A percentile compares a stretch with the other conserved stretches of the same genome.
Evolutionary conservation across 2,329 filamentous ascomycete species (phyloP).

Genomic region (Cryphonectria japonica): DNA sequence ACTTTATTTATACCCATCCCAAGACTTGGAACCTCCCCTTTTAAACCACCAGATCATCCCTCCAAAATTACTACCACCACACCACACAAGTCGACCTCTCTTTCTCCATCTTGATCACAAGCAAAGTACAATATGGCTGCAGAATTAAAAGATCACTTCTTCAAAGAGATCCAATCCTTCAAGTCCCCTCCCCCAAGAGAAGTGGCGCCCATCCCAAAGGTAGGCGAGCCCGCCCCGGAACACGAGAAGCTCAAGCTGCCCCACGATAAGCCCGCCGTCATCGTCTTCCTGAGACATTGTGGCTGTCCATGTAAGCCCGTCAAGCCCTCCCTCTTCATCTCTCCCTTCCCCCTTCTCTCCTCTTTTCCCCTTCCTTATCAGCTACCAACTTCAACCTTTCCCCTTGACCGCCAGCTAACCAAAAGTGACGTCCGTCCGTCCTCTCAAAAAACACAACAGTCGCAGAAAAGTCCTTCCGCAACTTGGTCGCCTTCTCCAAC

Average conservation of each 20-base stretch:
- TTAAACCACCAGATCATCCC: not conserved
- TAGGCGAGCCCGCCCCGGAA: conserved; percentile 60
- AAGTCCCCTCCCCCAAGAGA: conserved; percentile 40
- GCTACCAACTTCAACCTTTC: too few species aligned
- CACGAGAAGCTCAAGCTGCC: conserved; percentile 55
- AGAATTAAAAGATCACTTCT: conserved; percentile 21
- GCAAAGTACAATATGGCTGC: conserved; percentile 6
- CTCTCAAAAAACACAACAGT: conserved; percentile 47
- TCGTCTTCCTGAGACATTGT: conserved; percentile 73
- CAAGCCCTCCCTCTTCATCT: not conserved
- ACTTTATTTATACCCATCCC: too few species aligned
- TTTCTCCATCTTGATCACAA: too few species aligned
- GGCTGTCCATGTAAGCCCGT: conserved; percentile 69
- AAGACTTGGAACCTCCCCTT: too few species aligned
- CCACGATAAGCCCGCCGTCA: conserved; percentile 58
- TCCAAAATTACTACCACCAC: not conserved
- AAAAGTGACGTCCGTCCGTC: not conserved
- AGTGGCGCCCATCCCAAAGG: conserved; percentile 51
- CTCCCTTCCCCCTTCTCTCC: not conserved
- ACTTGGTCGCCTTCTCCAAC: conserved; percentile 56
- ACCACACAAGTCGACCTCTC: not conserved
- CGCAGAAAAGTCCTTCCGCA: conserved; percentile 68
- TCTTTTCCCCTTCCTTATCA: not conserved
- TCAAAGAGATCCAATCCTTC: conserved; percentile 26
- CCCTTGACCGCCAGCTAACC: not conserved